Percentiles rank a stretch among this genome's conserved stretches.
These are phyloP conservation scores for Kwoniella sp. DNA, from an alignment of 768 basidiomycete species.

Conservation along the genomic window DNA sequence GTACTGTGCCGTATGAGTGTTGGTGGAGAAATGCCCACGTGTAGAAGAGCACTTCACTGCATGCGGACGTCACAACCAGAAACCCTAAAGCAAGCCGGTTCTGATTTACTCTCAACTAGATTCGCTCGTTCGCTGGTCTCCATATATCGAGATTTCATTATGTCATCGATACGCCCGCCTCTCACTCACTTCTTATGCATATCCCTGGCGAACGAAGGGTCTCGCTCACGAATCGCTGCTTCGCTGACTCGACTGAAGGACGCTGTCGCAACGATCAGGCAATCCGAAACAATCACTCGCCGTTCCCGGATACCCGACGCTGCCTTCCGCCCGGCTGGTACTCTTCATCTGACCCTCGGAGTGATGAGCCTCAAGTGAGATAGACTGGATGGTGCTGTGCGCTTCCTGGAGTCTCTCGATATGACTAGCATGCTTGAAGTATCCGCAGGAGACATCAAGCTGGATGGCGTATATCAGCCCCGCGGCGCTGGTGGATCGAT, in stretches of 20 bases:
- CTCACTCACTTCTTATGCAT: conserved; percentile 16
- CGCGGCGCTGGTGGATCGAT: not conserved
- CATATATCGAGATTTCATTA: too few species aligned
- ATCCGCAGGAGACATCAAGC: not conserved
- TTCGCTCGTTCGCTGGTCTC: too few species aligned
- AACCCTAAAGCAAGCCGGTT: too few species aligned
- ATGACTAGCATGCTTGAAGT: not conserved
- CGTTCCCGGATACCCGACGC: not conserved
- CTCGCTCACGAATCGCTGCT: not conserved
- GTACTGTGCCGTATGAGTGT: too few species aligned
- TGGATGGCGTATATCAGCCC: too few species aligned
- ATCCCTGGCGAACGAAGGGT: conserved; percentile 5
- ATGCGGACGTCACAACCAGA: too few species aligned
- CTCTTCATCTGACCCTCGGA: conserved; percentile 11
- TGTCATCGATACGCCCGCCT: not conserved
- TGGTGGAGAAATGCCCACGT: too few species aligned
- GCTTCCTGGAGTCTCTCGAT: not conserved
- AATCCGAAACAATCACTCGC: not conserved
- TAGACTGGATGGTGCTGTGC: not conserved
- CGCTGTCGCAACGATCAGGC: not conserved
- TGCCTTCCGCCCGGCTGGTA: conserved; percentile 8
- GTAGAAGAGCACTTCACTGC: too few species aligned
- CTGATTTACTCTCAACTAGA: too few species aligned
- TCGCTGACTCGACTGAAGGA: not conserved
- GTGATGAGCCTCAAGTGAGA: not conserved